Conservation (phyloP, 1,139 yeast species). For the Kurtzmaniella quercitrusa region DNA sequence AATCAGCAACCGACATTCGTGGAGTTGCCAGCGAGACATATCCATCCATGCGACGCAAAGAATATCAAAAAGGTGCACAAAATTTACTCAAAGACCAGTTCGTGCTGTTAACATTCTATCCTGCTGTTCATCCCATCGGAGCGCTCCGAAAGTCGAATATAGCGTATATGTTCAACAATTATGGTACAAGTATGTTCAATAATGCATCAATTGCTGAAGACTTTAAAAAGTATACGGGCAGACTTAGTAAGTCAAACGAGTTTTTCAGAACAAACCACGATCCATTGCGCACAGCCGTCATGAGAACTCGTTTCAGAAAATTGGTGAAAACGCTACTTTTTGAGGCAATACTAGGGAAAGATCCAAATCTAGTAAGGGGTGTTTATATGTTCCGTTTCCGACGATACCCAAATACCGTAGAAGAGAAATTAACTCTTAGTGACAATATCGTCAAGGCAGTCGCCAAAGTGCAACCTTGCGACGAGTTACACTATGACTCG, state of each 20-base stretch:
- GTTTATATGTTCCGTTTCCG: conserved; percentile 38
- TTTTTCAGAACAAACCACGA: conserved; percentile 23
- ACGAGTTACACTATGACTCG: not conserved
- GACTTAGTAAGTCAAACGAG: conserved; percentile 14
- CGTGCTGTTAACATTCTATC: conserved; percentile 25
- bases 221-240: conserved; percentile 25
- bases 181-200: conserved; percentile 27
- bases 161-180: conserved; percentile 33
- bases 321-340: conserved; percentile 22
- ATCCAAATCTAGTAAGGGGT: conserved; percentile 16
- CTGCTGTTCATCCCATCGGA: conserved; percentile 22
- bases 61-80: conserved; percentile 17
- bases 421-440: conserved; percentile 27
- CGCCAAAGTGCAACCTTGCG: conserved; percentile 14
- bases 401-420: conserved; percentile 32
- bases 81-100: conserved; percentile 17
- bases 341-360: conserved; percentile 12
- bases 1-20: conserved; percentile 28
- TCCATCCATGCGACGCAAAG: conserved; percentile 13
- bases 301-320: conserved; percentile 26
- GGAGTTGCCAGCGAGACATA: conserved; percentile 33
- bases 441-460: conserved; percentile 27
- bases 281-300: conserved; percentile 35
- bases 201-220: conserved; percentile 19
- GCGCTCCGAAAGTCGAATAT: conserved; percentile 35